Percentiles rank a stretch among this genome's conserved stretches.
These are phyloP conservation scores for Globomyces pollinis-pini DNA, from an alignment of 192 early-diverging fungal species.

Conservation along the genomic window DNA sequence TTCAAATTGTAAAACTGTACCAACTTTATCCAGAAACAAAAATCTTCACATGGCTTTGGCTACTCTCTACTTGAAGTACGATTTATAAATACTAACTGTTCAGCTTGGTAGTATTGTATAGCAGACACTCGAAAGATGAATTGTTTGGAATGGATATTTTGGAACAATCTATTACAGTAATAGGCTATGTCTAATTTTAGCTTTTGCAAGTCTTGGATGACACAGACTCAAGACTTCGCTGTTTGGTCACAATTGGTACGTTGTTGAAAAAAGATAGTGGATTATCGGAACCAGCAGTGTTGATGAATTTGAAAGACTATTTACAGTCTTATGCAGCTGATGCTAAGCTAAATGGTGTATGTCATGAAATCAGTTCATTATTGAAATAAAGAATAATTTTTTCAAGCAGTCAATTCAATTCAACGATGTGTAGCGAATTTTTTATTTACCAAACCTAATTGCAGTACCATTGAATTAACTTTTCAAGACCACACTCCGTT, in stretches of 20 bases:
- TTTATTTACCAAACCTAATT: too few relatives aligned
- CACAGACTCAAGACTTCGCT: background rate
- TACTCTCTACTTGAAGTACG: slow-evolving; percentile 33
- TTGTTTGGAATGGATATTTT: background rate
- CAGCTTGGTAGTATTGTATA: background rate
- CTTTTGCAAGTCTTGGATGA: background rate
- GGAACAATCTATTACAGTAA: background rate
- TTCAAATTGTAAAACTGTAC: slow-evolving; percentile 12
- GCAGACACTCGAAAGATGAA: background rate
- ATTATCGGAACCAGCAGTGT: background rate
- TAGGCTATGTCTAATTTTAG: background rate
- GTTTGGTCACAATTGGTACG: background rate
- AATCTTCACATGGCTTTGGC: slow-evolving; percentile 36
- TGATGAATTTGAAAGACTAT: background rate
- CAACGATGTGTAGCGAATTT: too few relatives aligned
- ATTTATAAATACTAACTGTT: background rate
- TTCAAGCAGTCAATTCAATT: too few relatives aligned
- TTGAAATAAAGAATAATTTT: too few relatives aligned
- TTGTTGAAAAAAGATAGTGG: background rate
- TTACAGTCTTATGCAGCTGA: too few relatives aligned
- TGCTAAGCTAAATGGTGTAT: too few relatives aligned
- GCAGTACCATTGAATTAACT: too few relatives aligned
- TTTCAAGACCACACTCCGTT: too few relatives aligned
- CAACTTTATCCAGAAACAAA: slow-evolving; percentile 18
- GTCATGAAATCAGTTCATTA: too few relatives aligned